phyloP scores from a whole-genome alignment of 2,329 filamentous ascomycete genomes.

The Huntiella decipiens region DNA sequence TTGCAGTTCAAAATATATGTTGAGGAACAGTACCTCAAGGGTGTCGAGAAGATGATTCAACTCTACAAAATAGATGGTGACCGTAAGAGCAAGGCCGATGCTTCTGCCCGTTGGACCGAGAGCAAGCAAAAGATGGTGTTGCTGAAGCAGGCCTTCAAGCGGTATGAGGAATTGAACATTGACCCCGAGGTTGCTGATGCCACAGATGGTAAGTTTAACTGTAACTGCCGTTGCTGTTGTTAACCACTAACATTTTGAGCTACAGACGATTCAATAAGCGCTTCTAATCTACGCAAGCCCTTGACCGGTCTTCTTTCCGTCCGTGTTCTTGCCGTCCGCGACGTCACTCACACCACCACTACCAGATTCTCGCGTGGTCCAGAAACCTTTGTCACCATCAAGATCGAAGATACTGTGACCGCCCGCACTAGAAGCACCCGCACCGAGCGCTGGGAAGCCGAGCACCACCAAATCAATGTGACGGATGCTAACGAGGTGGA shows the following conservation, averaged over 20 bases:
- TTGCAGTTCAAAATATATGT: constrained; percentile 98
- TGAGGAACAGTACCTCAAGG: constrained; percentile 96
- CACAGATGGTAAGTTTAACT: constrained; percentile 48
- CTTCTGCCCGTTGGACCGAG: constrained; percentile 73
- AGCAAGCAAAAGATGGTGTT: constrained; percentile 97
- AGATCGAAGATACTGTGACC: constrained; percentile 86
- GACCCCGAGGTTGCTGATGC: constrained; percentile 67
- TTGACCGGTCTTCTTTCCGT: constrained; percentile 78
- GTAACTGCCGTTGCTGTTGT: too few species aligned
- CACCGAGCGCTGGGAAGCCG: constrained; percentile 79
- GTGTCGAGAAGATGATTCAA: constrained; percentile 98
- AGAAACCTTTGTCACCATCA: constrained; percentile 89
- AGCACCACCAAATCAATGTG: constrained; percentile 79
- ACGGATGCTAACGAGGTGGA: constrained; percentile 99
- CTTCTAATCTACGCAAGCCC: constrained; percentile 89
- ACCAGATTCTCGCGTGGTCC: constrained; percentile 74
- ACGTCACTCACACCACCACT: constrained; percentile 81
- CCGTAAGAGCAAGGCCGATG: constrained; percentile 84
- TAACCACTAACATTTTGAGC: constrained; percentile 12
- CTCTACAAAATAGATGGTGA: constrained; percentile 95
- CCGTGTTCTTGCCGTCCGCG: constrained; percentile 71
- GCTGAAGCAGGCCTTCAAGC: constrained; percentile 82
- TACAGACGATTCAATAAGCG: constrained; percentile 86
- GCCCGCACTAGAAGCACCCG: constrained; percentile 71
- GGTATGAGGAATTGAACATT: constrained; percentile 94